Evolutionary conservation across 2,329 filamentous ascomycete species (phyloP), one percentile per base, ranked within the genome.

Genomic region (Neofusicoccum parvum): DNA sequence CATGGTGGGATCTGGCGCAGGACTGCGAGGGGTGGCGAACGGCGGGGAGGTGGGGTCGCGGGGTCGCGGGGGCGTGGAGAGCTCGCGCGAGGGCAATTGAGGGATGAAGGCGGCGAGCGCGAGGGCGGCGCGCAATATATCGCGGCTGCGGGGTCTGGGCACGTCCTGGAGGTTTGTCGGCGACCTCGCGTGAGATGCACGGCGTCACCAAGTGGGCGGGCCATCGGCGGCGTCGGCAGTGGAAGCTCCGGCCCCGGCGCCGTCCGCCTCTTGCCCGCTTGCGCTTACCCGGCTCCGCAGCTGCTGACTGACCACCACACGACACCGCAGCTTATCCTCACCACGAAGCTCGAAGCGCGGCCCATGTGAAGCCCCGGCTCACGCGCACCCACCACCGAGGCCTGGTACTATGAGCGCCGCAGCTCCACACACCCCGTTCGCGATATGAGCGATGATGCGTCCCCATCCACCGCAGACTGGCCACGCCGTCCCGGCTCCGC

Each of bases 401-500:
- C 39, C 49, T 53, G 64, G 41, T 62, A 59, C 56, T 60, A 62
- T 60, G 64, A 53, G 54, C 54, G 56, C 34, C 45, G 37, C 46
- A 34, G 39, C 48, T 51, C 46, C 23, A 17, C 43, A 51, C 34
- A 62, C 49, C 39, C 65, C 58, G 58, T 66, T 63, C 65, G 71
- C 73, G 75, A 74, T 72, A 78, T 78, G 76, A 74, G 75, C 72
- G 72, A 76, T 75, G 76, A 74, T 73, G 73, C 72, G 68, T 75
- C 75, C 70, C 74, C 76, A 66, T 77, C 76, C 65, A 70, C 54
- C 39, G 48, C 53, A 45, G 54, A 66, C 50, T 50, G 56, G 58
- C 37, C 56, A 49, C 43, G 56, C 43, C 43, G 56, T 64, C 32
- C 17, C n/a, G 50, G 50, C 50, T 37, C 50, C 50, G 34, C 62